These are phyloP conservation scores for Sarcomyxa edulis DNA, from an alignment of 768 basidiomycete genomes.

Conservation along the genomic window DNA sequence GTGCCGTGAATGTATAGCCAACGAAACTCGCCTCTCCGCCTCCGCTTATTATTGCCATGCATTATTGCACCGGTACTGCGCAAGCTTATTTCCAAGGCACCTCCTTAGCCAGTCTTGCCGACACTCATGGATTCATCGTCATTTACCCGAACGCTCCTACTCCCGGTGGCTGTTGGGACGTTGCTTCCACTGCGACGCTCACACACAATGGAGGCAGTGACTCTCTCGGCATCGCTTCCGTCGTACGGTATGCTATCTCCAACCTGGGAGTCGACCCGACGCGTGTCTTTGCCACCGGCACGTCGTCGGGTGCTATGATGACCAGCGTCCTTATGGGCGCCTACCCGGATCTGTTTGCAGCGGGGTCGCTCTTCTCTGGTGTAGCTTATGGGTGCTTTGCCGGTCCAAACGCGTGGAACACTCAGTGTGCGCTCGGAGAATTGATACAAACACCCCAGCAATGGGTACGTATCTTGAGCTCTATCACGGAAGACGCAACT, in stretches of 20 bases:
- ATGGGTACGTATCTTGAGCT: slow-evolving; percentile 31
- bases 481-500: not conserved
- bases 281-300: slow-evolving; percentile 48
- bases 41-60: slow-evolving; percentile 47
- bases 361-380: slow-evolving; percentile 44
- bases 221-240: slow-evolving; percentile 43
- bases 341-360: slow-evolving; percentile 50
- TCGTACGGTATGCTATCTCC: slow-evolving; percentile 41
- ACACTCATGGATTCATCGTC: slow-evolving; percentile 40
- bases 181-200: slow-evolving; percentile 42
- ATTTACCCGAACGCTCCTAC: slow-evolving; percentile 42
- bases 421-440: slow-evolving; percentile 37
- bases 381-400: slow-evolving; percentile 53
- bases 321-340: slow-evolving; percentile 49
- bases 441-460: slow-evolving; percentile 37
- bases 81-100: slow-evolving; percentile 46
- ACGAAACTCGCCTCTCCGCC: slow-evolving; percentile 29
- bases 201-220: slow-evolving; percentile 53
- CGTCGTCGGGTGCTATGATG: slow-evolving; percentile 57
- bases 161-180: slow-evolving; percentile 48
- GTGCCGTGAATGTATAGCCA: no score
- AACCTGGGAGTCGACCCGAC: slow-evolving; percentile 40
- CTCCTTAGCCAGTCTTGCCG: slow-evolving; percentile 43
- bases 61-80: slow-evolving; percentile 47
- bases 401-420: slow-evolving; percentile 42